Conservation (phyloP, 768 basidiomycete genomes). For the Serpula lacrymans region DNA sequence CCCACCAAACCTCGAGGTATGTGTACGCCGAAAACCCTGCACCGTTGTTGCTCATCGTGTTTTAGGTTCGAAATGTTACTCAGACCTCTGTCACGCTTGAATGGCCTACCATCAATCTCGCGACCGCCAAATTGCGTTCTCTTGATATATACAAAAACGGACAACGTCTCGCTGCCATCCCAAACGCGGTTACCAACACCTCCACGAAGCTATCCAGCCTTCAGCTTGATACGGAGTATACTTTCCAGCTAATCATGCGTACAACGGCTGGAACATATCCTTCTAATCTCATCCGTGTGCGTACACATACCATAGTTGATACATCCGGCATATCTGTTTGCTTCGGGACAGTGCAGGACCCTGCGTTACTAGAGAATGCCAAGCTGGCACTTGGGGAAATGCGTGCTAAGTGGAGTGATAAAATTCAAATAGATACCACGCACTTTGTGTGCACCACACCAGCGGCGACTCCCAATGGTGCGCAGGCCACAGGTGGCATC, state of each 20-base stretch:
- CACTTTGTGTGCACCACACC: constrained; percentile 97
- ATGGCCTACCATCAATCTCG: constrained; percentile 86
- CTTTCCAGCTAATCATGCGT: constrained; percentile 90
- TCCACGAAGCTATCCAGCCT: constrained; percentile 86
- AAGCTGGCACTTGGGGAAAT: constrained; percentile 81
- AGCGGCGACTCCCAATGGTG: constrained; percentile 59
- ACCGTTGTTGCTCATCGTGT: constrained; percentile 1
- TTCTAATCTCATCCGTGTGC: constrained; percentile 77
- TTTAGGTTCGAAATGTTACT: constrained; percentile 84
- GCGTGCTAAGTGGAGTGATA: constrained; percentile 87
- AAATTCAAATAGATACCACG: constrained; percentile 96
- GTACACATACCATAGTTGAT: constrained; percentile 93
- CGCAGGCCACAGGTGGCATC: constrained; percentile 50
- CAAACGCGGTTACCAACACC: constrained; percentile 76
- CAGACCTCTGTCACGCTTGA: constrained; percentile 97
- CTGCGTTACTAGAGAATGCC: constrained; percentile 71
- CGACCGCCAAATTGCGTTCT: constrained; percentile 80
- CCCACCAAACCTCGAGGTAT: constrained; percentile 71
- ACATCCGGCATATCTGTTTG: constrained; percentile 94
- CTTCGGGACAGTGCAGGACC: constrained; percentile 87
- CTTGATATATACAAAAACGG: constrained; percentile 93
- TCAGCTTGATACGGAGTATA: constrained; percentile 79
- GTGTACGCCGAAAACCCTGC: constrained; percentile 12
- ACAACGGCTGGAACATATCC: constrained; percentile 91
- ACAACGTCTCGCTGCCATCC: constrained; percentile 83